Evolutionary conservation across 208 protist species (phyloP).

Genomic region (Acanthamoeba sp.): DNA sequence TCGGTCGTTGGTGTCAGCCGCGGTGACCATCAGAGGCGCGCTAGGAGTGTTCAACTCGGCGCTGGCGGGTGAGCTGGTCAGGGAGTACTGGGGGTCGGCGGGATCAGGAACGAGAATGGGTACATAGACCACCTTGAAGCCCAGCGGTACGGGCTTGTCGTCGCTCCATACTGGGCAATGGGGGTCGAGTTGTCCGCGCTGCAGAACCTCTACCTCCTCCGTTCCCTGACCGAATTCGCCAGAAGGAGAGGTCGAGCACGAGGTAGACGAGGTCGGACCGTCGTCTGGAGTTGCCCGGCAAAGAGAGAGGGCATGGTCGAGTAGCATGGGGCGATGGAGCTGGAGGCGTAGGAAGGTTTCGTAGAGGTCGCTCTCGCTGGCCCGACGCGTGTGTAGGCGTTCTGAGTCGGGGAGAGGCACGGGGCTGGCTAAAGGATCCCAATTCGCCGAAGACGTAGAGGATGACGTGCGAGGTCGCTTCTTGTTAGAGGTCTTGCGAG

Average conservation of each 20-base stretch:
- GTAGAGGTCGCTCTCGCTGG: not conserved
- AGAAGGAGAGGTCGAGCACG: not conserved
- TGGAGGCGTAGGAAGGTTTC: not conserved
- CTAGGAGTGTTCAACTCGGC: no score
- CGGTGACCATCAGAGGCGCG: no score
- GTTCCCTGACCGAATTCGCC: not conserved
- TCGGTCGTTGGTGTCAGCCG: no score
- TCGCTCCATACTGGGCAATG: not conserved
- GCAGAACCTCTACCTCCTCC: not conserved
- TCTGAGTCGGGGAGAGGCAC: not conserved
- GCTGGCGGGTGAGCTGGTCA: no score
- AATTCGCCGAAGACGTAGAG: no score
- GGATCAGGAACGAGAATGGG: not conserved
- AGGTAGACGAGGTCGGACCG: not conserved
- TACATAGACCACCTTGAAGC: not conserved
- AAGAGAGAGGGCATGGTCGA: not conserved
- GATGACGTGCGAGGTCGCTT: not conserved
- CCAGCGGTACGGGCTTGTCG: not conserved
- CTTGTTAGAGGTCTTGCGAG: not conserved
- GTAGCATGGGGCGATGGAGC: no score
- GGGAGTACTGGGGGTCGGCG: no score
- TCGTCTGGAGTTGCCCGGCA: no score
- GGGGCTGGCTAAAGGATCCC: no score
- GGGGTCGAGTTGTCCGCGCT: not conserved
- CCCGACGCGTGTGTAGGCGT: not conserved